phyloP scores from a whole-genome alignment of 1,284 basidiomycete genomes.

The Vanrija sp. region DNA sequence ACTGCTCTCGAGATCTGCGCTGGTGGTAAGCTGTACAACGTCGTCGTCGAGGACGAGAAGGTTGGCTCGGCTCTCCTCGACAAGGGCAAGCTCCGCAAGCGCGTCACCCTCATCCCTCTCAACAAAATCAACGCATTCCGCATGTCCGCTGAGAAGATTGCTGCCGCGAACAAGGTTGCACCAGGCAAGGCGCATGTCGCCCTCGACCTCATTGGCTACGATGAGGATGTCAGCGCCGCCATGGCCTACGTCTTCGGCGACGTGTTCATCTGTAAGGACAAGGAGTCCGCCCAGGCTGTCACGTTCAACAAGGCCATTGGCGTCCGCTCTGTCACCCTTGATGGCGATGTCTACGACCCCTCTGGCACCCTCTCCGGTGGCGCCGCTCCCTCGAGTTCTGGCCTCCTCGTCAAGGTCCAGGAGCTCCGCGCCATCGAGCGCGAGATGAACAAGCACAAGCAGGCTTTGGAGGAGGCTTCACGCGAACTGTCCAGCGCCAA shows the following conservation, averaged over 20 bases:
- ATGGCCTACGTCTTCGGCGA: constrained; percentile 94
- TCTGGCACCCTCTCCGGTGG: constrained; percentile 92
- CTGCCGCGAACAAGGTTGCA: constrained; percentile 69
- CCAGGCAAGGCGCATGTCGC: constrained; percentile 81
- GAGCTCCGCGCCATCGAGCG: constrained; percentile 64
- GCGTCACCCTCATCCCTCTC: constrained; percentile 89
- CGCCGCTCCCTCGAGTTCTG: constrained; percentile 70
- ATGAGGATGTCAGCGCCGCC: constrained; percentile 77
- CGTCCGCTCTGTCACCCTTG: constrained; percentile 82
- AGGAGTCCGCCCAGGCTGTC: constrained; percentile 79
- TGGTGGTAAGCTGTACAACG: constrained; percentile 87
- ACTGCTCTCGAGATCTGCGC: constrained; percentile 93
- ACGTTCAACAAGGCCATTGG: constrained; percentile 75
- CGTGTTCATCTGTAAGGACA: constrained; percentile 86
- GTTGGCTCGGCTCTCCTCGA: constrained; percentile 83
- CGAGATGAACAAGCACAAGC: constrained; percentile 59
- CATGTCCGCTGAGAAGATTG: constrained; percentile 68
- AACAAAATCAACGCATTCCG: constrained; percentile 79
- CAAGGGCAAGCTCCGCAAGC: constrained; percentile 72
- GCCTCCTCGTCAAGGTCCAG: constrained; percentile 79
- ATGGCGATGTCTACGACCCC: constrained; percentile 96
- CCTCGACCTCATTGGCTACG: constrained; percentile 78
- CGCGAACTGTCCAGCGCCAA: constrained; percentile 57
- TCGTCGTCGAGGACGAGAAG: constrained; percentile 86
- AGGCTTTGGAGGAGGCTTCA: constrained; percentile 58